Conservation (phyloP, 2,329 filamentous ascomycete genomes). For the Penicillium janthinellum region DNA sequence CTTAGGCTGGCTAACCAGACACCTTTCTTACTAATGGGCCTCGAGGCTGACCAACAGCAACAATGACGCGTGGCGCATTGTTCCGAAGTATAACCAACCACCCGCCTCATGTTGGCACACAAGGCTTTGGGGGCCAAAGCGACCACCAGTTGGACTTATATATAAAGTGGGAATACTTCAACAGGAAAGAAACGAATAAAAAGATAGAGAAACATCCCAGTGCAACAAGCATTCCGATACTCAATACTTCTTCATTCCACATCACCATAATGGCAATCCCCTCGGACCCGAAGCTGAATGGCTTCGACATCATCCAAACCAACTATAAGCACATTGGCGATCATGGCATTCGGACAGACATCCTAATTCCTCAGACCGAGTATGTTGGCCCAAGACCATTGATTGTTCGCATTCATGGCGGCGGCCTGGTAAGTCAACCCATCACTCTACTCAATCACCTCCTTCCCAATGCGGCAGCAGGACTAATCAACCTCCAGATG, state of each 20-base stretch:
- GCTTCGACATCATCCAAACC: slow-evolving; percentile 44
- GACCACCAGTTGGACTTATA: background rate
- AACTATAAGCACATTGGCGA: slow-evolving; percentile 46
- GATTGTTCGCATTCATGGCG: slow-evolving; percentile 50
- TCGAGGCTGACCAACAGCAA: background rate
- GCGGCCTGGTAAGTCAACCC: slow-evolving; percentile 40
- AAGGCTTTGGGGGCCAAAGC: background rate
- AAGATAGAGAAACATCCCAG: background rate
- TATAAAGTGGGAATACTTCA: background rate
- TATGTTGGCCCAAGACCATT: slow-evolving; percentile 41
- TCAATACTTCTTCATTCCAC: background rate
- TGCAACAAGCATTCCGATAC: background rate
- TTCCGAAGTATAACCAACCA: background rate
- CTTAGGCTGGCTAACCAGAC: background rate
- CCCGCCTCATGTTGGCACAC: background rate
- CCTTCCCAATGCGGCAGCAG: background rate
- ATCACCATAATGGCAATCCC: slow-evolving; percentile 10
- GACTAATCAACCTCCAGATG: slow-evolving; percentile 27
- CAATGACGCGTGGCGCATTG: background rate
- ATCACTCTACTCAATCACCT: background rate
- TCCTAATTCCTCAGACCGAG: slow-evolving; percentile 44
- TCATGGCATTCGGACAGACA: slow-evolving; percentile 37
- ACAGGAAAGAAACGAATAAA: background rate
- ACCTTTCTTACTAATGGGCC: background rate
- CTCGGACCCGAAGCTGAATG: slow-evolving; percentile 29